Percentiles rank a stretch among this genome's conserved stretches.
Evolutionary conservation across 441 rosid species (phyloP).

Genomic region (Mallotus japonicus): DNA sequence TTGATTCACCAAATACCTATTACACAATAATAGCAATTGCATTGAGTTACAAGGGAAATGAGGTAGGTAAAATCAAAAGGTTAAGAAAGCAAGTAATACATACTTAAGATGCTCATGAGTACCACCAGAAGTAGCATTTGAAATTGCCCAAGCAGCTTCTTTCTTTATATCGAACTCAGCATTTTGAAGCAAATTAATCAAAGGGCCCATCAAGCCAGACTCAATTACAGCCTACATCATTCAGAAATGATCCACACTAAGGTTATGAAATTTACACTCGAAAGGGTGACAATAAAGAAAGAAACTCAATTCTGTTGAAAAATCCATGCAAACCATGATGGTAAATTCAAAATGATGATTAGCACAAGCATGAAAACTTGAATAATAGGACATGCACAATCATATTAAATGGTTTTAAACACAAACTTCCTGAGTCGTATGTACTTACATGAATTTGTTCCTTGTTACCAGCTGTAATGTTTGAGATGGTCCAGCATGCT

Average conservation of each 20-base stretch:
- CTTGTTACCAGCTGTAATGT: slow-evolving; percentile 79
- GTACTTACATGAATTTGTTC: slow-evolving; percentile 68
- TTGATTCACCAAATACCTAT: slow-evolving; percentile 56
- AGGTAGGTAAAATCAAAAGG: not conserved
- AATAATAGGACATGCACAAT: not conserved
- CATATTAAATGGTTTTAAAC: not conserved
- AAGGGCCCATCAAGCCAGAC: slow-evolving; percentile 50
- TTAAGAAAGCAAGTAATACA: slow-evolving; percentile 2
- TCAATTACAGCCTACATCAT: slow-evolving; percentile 58
- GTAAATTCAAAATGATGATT: slow-evolving; percentile 1
- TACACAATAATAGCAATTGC: not conserved
- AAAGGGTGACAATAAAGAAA: not conserved
- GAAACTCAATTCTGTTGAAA: not conserved
- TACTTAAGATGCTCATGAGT: slow-evolving; percentile 77
- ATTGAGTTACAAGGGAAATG: not conserved
- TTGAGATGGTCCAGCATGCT: slow-evolving; percentile 88
- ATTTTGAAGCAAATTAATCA: slow-evolving; percentile 62
- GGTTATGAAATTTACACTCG: not conserved
- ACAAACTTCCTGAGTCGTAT: not conserved
- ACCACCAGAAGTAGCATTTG: slow-evolving; percentile 84
- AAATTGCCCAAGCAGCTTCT: slow-evolving; percentile 78
- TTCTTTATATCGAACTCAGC: slow-evolving; percentile 82
- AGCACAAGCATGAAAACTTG: not conserved
- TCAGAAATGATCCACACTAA: not conserved
- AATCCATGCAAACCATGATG: not conserved